Conservation (phyloP, 345 rosid genomes). For the Euphorbia lathyris region DNA sequence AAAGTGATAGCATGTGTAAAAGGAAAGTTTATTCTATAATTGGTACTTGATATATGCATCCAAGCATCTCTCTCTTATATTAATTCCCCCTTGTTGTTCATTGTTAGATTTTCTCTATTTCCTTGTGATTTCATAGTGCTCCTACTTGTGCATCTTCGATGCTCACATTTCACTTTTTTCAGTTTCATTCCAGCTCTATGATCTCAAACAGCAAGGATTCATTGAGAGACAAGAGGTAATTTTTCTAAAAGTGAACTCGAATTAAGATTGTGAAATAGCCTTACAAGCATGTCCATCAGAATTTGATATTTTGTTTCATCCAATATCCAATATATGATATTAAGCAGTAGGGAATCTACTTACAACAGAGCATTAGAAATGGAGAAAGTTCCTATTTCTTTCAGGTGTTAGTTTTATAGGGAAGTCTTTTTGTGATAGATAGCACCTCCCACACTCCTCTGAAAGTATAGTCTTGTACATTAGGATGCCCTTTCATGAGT, state of each 20-base stretch:
- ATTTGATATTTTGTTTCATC: too few species aligned
- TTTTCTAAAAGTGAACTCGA: neutral
- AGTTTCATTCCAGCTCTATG: constrained; percentile 33
- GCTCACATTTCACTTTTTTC: constrained; percentile 8
- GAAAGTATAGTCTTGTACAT: too few species aligned
- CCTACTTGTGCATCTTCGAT: neutral
- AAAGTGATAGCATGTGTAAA: neutral
- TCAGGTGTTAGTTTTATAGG: too few species aligned
- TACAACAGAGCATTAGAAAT: too few species aligned
- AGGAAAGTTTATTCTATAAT: neutral
- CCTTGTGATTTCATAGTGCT: neutral
- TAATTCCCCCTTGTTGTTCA: neutral
- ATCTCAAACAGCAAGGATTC: constrained; percentile 31
- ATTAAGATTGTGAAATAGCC: neutral
- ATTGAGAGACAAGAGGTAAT: constrained; percentile 34
- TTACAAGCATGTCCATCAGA: neutral
- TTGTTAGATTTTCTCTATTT: neutral
- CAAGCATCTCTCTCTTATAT: neutral
- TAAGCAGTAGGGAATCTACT: too few species aligned
- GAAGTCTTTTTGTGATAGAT: too few species aligned
- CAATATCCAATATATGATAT: too few species aligned
- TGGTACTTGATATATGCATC: neutral
- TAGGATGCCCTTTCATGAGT: too few species aligned
- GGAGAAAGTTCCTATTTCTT: too few species aligned
- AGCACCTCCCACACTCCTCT: too few species aligned